Evolutionary conservation across 2,329 filamentous ascomycete species (phyloP).

Genomic region (Epichloe uncinata): DNA sequence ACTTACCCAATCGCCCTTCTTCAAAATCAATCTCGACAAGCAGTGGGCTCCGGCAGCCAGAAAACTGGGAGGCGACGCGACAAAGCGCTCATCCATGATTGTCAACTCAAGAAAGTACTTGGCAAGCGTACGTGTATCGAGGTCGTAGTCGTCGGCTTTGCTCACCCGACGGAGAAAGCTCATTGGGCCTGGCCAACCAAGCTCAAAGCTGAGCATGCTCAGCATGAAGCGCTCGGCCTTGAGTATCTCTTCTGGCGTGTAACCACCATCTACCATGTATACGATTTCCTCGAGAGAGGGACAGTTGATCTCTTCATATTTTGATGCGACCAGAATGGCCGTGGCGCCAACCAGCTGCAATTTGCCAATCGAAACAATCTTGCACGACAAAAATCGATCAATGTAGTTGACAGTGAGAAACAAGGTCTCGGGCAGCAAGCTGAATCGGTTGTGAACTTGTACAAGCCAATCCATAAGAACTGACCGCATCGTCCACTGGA

Average conservation of each 20-base stretch:
- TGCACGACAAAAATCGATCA: constrained; percentile 87
- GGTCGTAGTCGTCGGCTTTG: constrained; percentile 95
- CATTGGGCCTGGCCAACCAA: constrained; percentile 98
- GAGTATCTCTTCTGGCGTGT: constrained; percentile 79
- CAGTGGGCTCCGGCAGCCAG: constrained; percentile 86
- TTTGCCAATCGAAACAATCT: constrained; percentile 89
- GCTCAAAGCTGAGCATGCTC: constrained; percentile 86
- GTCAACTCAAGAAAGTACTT: constrained; percentile 97
- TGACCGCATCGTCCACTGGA: constrained; percentile 97
- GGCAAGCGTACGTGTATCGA: constrained; percentile 86
- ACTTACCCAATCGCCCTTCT: constrained; percentile 87
- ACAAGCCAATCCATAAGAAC: constrained; percentile 97
- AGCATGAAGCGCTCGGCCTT: constrained; percentile 98
- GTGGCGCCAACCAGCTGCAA: constrained; percentile 93
- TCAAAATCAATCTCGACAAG: constrained; percentile 73
- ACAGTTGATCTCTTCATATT: constrained; percentile 98
- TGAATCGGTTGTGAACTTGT: constrained; percentile 87
- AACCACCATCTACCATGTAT: constrained; percentile 94
- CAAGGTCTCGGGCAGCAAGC: constrained; percentile 81
- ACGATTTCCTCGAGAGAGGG: constrained; percentile 91
- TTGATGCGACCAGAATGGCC: constrained; percentile 88
- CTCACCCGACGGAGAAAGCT: constrained; percentile 93
- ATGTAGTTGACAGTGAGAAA: constrained; percentile 96
- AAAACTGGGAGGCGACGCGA: constrained; percentile 81
- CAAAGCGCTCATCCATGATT: constrained; percentile 96